These are phyloP conservation scores for Eimeria falciformis DNA, from an alignment of 169 alveolate species.

Conservation along the genomic window DNA sequence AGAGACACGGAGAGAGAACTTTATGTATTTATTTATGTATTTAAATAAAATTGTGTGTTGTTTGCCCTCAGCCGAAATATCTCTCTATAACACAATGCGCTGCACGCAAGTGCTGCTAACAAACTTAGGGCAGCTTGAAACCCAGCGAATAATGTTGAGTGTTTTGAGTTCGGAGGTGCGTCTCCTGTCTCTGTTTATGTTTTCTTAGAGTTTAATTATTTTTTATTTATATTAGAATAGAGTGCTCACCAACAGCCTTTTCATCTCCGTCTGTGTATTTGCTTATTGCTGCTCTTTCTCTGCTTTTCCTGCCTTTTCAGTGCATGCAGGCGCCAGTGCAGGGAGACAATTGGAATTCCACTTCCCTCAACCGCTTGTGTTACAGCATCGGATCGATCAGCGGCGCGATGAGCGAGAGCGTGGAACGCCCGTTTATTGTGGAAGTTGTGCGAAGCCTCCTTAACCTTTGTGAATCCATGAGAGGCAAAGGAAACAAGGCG, in stretches of 20 bases:
- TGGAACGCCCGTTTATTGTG: slow-evolving; percentile 96
- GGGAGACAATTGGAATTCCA: slow-evolving; percentile 77
- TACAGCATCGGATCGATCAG: slow-evolving; percentile 95
- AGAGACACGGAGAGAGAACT: no score
- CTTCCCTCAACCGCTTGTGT: slow-evolving; percentile 80
- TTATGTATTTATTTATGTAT: no score
- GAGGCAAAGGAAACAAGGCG: slow-evolving; percentile 99
- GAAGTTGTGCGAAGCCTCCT: slow-evolving; percentile 95
- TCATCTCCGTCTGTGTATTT: background rate
- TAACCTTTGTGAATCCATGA: slow-evolving; percentile 97
- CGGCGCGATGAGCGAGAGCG: slow-evolving; percentile 96
- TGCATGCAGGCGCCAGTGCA: slow-evolving; percentile 81
- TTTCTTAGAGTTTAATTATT: no score
- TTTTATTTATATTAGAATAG: background rate
- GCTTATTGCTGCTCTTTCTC: slow-evolving; percentile 10
- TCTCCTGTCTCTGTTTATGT: no score
- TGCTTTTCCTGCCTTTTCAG: slow-evolving; percentile 66
- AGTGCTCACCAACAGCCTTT: background rate
- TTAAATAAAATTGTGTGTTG: no score
- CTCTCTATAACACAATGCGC: slow-evolving; percentile 96
- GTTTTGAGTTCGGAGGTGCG: slow-evolving; percentile 92
- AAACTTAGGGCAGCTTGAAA: slow-evolving; percentile 95
- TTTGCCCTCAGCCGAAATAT: slow-evolving; percentile 92
- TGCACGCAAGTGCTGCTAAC: slow-evolving; percentile 96
- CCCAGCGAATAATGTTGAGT: slow-evolving; percentile 93